phyloP scores from a whole-genome alignment of 345 rosid genomes.

The Eucalyptus erythrocorys region DNA sequence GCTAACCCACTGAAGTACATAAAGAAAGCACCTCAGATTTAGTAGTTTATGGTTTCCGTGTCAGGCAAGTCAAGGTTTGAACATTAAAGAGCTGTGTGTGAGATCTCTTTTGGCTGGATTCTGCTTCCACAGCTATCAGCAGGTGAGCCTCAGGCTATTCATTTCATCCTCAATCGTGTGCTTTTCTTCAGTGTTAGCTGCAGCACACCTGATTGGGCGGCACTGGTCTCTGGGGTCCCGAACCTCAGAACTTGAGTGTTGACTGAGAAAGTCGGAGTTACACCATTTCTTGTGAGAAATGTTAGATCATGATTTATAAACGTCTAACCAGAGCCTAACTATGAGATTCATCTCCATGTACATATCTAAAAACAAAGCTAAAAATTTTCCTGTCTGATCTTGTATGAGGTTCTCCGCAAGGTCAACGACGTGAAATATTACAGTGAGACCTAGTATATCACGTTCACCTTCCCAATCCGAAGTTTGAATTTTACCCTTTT shows the following conservation, averaged over 20 bases:
- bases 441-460: too few species aligned
- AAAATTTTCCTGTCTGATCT: neutral
- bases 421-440: neutral
- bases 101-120: conserved; percentile 58
- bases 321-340: neutral
- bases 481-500: neutral
- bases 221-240: neutral
- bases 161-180: neutral
- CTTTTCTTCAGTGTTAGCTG: neutral
- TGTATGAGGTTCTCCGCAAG: neutral
- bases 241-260: neutral
- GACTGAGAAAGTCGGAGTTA: neutral
- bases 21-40: neutral
- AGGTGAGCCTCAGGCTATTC: conserved; percentile 19
- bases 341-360: neutral
- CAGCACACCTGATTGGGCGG: neutral
- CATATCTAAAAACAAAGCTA: too few species aligned
- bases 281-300: neutral
- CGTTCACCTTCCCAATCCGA: neutral
- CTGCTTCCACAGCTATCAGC: conserved; percentile 75
- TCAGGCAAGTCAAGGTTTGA: conserved; percentile 57
- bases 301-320: neutral
- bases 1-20: neutral
- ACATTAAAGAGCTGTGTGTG: conserved; percentile 33
- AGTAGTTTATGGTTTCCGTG: neutral